A percentile compares a stretch with the other conserved stretches of the same genome.
Conservation (phyloP, 257 asterid species). For the Euphrasia confusa region DNA sequence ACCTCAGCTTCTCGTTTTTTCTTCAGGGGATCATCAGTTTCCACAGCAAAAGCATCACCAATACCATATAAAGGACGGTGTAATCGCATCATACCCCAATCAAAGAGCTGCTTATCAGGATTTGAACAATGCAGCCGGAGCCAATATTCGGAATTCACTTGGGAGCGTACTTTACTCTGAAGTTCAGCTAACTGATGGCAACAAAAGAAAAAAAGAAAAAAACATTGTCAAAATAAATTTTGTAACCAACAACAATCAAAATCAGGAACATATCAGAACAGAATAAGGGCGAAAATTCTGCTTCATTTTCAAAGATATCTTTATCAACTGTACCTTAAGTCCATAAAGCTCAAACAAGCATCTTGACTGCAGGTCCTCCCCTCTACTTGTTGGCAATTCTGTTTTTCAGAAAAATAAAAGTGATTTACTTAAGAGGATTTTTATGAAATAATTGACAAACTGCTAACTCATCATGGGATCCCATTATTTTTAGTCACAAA, state of each 20-base stretch:
- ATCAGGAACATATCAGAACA: constrained; percentile 5
- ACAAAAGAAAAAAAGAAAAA: constrained; percentile 5
- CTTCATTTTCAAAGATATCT: constrained; percentile 4
- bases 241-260: constrained; percentile 22
- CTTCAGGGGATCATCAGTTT: constrained; percentile 84
- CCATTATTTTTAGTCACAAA: not conserved
- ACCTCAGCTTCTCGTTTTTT: constrained; percentile 97
- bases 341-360: constrained; percentile 97
- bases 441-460: not conserved
- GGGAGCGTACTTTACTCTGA: constrained; percentile 77
- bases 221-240: constrained; percentile 18
- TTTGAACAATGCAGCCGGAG: constrained; percentile 76
- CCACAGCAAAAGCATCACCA: constrained; percentile 88
- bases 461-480: no score
- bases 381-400: constrained; percentile 90
- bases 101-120: constrained; percentile 91
- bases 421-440: constrained; percentile 3
- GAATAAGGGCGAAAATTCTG: not conserved
- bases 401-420: constrained; percentile 30
- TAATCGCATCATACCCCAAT: constrained; percentile 97
- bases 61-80: constrained; percentile 83
- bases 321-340: constrained; percentile 62
- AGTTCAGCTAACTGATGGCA: constrained; percentile 66
- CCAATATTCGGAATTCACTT: constrained; percentile 94
- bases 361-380: constrained; percentile 95